Evolutionary conservation across 257 asterid genomes (phyloP).

Genomic region (Penstemon eatonii): DNA sequence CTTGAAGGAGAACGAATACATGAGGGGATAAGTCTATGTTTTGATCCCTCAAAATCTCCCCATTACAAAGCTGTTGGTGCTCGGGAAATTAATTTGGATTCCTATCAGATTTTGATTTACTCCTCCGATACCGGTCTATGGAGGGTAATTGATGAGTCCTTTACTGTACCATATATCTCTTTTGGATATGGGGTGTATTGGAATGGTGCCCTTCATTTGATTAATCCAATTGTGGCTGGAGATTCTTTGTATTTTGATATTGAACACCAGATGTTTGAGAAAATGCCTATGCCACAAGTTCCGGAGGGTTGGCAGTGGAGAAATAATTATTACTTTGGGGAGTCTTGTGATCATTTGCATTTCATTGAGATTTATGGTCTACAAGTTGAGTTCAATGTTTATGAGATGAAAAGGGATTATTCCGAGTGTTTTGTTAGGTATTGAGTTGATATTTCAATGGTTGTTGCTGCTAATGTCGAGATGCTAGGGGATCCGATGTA

Average conservation of each 20-base stretch:
- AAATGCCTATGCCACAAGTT: constrained; percentile 15
- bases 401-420: constrained; percentile 31
- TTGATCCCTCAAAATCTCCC: constrained; percentile 37
- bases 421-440: constrained; percentile 34
- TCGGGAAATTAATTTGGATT: background rate
- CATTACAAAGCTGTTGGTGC: constrained; percentile 34
- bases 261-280: constrained; percentile 3
- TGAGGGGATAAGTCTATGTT: constrained; percentile 26
- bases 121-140: constrained; percentile 32
- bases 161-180: background rate
- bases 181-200: constrained; percentile 20
- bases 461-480: constrained; percentile 12
- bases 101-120: constrained; percentile 23
- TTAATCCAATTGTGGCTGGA: background rate
- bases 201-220: constrained; percentile 28
- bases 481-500: background rate
- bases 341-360: constrained; percentile 31
- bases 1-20: background rate
- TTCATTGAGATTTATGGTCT: background rate
- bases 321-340: constrained; percentile 24
- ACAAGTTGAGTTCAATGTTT: background rate
- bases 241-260: constrained; percentile 11
- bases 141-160: constrained; percentile 24
- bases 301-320: background rate
- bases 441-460: constrained; percentile 16